Percentiles rank a stretch among this genome's conserved stretches.
Evolutionary conservation across 1,284 basidiomycete genomes (phyloP).

Genomic region (Cutaneotrichosporon sp.): DNA sequence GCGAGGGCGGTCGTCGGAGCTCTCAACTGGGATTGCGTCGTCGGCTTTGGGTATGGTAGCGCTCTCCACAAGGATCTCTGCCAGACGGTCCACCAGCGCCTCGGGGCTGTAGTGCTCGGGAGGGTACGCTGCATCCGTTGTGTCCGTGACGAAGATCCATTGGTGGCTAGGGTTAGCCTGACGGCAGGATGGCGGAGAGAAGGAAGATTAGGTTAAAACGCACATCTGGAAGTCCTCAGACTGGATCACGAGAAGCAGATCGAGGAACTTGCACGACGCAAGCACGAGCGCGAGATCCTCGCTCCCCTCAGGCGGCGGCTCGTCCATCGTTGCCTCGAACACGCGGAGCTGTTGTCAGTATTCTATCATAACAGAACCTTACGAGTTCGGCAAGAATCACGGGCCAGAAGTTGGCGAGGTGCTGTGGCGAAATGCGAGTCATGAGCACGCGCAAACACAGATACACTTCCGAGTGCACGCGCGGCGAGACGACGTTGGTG

Average conservation of each 20-base stretch:
- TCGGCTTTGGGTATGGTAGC: neutral
- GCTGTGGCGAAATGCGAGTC: slow-evolving; percentile 86
- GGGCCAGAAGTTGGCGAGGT: slow-evolving; percentile 95
- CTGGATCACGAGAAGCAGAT: slow-evolving; percentile 84
- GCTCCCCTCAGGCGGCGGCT: slow-evolving; percentile 64
- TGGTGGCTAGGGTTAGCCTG: slow-evolving; percentile 68
- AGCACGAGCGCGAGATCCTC: slow-evolving; percentile 80
- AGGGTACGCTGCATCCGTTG: slow-evolving; percentile 88
- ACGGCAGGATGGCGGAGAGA: neutral
- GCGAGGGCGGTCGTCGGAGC: slow-evolving; percentile 56
- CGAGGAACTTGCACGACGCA: slow-evolving; percentile 89
- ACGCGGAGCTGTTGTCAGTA: slow-evolving; percentile 54
- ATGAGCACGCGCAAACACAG: slow-evolving; percentile 88
- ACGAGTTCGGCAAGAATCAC: slow-evolving; percentile 84
- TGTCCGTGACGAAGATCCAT: slow-evolving; percentile 99
- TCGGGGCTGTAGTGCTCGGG: slow-evolving; percentile 79
- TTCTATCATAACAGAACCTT: neutral
- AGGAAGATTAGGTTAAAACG: slow-evolving; percentile 34
- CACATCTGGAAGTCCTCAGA: slow-evolving; percentile 98
- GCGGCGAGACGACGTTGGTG: slow-evolving; percentile 69
- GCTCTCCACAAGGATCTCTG: slow-evolving; percentile 67
- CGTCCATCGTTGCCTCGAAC: slow-evolving; percentile 57
- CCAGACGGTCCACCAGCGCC: slow-evolving; percentile 84
- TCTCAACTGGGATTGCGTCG: slow-evolving; percentile 4
- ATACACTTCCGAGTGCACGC: slow-evolving; percentile 89